A percentile compares a stretch with the other conserved stretches of the same genome.
These are phyloP conservation scores for Colletotrichum lentis DNA, from an alignment of 2,329 filamentous ascomycete genomes.

Conservation along the genomic window DNA sequence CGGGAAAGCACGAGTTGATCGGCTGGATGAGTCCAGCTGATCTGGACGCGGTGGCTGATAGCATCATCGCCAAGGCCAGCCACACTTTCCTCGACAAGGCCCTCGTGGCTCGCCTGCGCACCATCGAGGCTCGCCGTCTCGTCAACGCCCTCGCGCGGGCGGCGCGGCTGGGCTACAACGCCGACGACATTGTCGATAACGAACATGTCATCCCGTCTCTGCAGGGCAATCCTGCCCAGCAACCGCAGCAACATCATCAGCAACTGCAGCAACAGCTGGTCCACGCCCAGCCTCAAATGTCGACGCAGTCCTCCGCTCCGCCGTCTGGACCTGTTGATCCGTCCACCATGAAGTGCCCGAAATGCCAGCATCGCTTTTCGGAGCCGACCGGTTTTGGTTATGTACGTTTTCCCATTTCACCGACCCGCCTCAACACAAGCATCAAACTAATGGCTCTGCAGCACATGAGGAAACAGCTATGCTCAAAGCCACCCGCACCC, in stretches of 20 bases:
- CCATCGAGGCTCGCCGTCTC: slow-evolving; percentile 62
- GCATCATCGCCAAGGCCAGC: slow-evolving; percentile 56
- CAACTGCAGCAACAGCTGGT: background rate
- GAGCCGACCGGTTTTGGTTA: slow-evolving; percentile 9
- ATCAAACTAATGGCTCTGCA: slow-evolving; percentile 37
- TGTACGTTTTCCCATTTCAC: slow-evolving; percentile 24
- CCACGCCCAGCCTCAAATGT: background rate
- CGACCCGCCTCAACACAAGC: background rate
- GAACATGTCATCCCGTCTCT: slow-evolving; percentile 51
- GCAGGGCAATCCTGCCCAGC: no score
- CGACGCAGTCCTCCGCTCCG: background rate
- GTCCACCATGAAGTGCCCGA: slow-evolving; percentile 24
- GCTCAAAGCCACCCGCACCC: slow-evolving; percentile 40
- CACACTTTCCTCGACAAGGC: slow-evolving; percentile 61
- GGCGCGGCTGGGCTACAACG: slow-evolving; percentile 65
- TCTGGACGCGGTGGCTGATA: slow-evolving; percentile 55
- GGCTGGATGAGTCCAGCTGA: slow-evolving; percentile 51
- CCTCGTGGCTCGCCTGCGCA: slow-evolving; percentile 60
- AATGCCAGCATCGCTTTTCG: slow-evolving; percentile 39
- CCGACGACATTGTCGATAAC: slow-evolving; percentile 58
- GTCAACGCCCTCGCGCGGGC: slow-evolving; percentile 66
- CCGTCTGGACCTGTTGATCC: slow-evolving; percentile 25
- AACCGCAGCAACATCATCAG: background rate
- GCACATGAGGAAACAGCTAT: slow-evolving; percentile 50
- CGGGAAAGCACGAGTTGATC: slow-evolving; percentile 54